phyloP scores from a whole-genome alignment of 768 basidiomycete species.

The Boletales sp. region DNA sequence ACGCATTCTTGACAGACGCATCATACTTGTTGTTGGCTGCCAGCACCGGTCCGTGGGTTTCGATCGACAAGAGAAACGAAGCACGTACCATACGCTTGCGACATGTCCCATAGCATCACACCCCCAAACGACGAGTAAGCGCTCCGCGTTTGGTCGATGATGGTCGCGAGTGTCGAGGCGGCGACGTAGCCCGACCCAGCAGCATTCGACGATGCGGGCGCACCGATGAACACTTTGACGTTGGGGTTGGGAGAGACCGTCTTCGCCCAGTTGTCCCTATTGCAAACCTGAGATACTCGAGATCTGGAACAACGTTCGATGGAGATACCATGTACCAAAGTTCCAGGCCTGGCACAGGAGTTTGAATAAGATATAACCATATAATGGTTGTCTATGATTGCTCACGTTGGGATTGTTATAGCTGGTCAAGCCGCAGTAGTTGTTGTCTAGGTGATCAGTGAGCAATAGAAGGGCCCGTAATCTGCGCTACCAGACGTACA shows the following conservation, averaged over 20 bases:
- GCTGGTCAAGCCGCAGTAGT: conserved; percentile 40
- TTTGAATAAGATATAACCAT: background rate
- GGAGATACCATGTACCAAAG: conserved; percentile 38
- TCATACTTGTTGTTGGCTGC: conserved; percentile 58
- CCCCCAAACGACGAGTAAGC: conserved; percentile 46
- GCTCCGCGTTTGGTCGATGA: conserved; percentile 32
- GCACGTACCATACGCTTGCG: conserved; percentile 40
- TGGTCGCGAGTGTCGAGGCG: conserved; percentile 31
- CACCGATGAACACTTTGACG: conserved; percentile 50
- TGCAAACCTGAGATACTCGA: background rate
- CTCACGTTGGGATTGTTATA: conserved; percentile 45
- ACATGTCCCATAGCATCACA: conserved; percentile 44
- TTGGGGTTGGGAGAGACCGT: conserved; percentile 41
- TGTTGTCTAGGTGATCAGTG: conserved; percentile 37
- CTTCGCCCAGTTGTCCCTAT: conserved; percentile 48
- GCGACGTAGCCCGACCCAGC: conserved; percentile 45
- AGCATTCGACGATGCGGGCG: conserved; percentile 40
- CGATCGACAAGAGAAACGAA: background rate
- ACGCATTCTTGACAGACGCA: conserved; percentile 54
- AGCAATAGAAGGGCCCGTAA: background rate
- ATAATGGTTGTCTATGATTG: background rate
- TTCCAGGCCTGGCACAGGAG: conserved; percentile 42
- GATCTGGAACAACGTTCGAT: background rate
- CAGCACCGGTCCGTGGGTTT: background rate
- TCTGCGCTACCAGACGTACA: conserved; percentile 21